Base-by-base conservation (phyloP, 768 basidiomycete genomes). In the Trametes elegans region DNA sequence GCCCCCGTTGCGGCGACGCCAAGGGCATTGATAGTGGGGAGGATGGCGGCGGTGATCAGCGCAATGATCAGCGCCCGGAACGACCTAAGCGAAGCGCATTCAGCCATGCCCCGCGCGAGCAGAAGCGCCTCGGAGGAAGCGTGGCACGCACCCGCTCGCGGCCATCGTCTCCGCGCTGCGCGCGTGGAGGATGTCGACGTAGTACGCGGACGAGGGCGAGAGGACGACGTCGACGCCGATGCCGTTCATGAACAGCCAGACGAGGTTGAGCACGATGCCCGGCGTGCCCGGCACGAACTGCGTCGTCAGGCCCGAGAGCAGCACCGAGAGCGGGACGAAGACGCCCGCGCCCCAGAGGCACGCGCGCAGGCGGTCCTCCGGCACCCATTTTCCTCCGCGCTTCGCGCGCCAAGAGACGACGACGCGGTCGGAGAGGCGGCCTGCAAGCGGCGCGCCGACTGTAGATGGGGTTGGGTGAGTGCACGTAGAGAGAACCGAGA, bases 311-410 rank as follows among this genome's bases (percentile, higher is more conserved):
- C 85, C 85, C 0, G 73, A 75, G 0, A 69, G 45, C 0, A 81
- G 63, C 2, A 83, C 66, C 1, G 84, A 79, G 0, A 83, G 23
- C 0, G 87, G 88, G 3, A 79, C 71, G 26, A 87, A 69, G 16
- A 80, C 28, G 0, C 75, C 68, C 3, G 74, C 75, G 8, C 81
- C 79, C 6, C 74, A 59, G 29, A 81, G 64, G 2, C 78, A 71
- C 2, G 76, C 83, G 1, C 82, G 76, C 23, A 88, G 74, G 5
- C 87, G 79, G 59, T 87, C 88, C 66, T 90, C 86, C 0, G 86
- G 86, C 38, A 80, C 77, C 84, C 83, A 87, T 2, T 71, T 61
- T 0, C 84, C 85, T 0, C 74, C 75, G 21, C 85, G 78, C 5
- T 70, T 64, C 41, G 73, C 68, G 14, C 76, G 76, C 70, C 79